Evolutionary conservation across 805 yeast genomes (phyloP), one percentile per base, ranked within the genome.

Genomic region (Suhomyces vadensis): DNA sequence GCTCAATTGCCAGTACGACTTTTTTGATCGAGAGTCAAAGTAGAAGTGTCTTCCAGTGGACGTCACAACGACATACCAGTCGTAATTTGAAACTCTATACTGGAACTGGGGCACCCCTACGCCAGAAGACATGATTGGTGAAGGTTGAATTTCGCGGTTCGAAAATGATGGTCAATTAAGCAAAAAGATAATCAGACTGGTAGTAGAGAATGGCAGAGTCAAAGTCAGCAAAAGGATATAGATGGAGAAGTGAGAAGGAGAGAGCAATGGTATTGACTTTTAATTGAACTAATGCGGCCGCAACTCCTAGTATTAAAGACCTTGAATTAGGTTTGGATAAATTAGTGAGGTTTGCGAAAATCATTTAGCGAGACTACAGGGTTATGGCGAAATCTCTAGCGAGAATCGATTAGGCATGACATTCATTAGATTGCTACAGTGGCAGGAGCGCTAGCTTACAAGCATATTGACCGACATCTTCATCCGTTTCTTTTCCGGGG

Each of bases 401-500:
- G n/a, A n/a, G n/a, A n/a, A n/a, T n/a, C n/a, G 31, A 13, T n/a
- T 27, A 16, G 33, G 16, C 33, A 29, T 29, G 14, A 29, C 16
- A 20, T 29, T 29, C 33, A 29, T 29, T 29, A 29, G 19, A 29
- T 3, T 29, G 10, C 16, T 14, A 29, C 33, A 29, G 33, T 16
- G 33, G 33, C 27, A 25, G 27, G n/a, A 25, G 27, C 31, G 41
- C 44, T 41, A 70, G 44, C 74, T 70, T 9, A 71, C 71, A 39
- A 71, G 51, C 73, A 69, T 71, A 46, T 69, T 61, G 19, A 71
- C 75, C 11, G 69, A 59, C 66, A 71, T 68, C 48, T 71, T 71
- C 52, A 65, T 43, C 39, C 67, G 45, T 43, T 64, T 65, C 47
- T 54, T 53, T 36, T 61, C 64, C 3, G 71, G 62, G n/a, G 61